Percentiles rank a stretch among this genome's conserved stretches.
Evolutionary conservation across 2,329 filamentous ascomycete species (phyloP).

Genomic region (Epichloe glyceriae): DNA sequence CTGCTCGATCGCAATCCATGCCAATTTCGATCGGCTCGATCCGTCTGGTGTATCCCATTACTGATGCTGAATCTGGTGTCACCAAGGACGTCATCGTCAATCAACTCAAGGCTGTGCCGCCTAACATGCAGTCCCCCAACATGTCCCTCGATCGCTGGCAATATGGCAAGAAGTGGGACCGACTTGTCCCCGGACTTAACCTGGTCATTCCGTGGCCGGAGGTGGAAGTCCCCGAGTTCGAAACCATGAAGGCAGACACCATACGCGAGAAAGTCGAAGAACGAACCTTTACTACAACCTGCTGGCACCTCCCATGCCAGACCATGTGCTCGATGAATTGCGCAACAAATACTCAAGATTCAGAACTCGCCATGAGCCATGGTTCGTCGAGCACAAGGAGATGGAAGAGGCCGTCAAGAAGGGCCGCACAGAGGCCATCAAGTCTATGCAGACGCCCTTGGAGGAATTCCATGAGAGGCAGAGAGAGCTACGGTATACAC

Average conservation of each 20-base stretch:
- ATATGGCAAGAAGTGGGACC: slow-evolving; percentile 31
- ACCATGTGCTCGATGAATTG: slow-evolving; percentile 70
- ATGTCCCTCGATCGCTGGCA: slow-evolving; percentile 29
- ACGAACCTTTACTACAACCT: slow-evolving; percentile 65
- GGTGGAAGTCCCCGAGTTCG: slow-evolving; percentile 31
- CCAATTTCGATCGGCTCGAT: slow-evolving; percentile 57
- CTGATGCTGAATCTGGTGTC: slow-evolving; percentile 49
- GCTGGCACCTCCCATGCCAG: slow-evolving; percentile 64
- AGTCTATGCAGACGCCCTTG: slow-evolving; percentile 40
- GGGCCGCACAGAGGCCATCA: slow-evolving; percentile 16
- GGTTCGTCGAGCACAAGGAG: slow-evolving; percentile 55
- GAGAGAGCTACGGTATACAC: slow-evolving; percentile 35
- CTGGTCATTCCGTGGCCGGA: slow-evolving; percentile 67
- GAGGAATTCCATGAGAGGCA: slow-evolving; percentile 46
- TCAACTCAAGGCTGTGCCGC: slow-evolving; percentile 44
- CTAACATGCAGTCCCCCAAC: slow-evolving; percentile 31
- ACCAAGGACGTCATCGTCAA: slow-evolving; percentile 67
- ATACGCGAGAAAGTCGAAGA: slow-evolving; percentile 62
- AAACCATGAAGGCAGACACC: slow-evolving; percentile 56
- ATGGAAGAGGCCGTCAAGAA: slow-evolving; percentile 38
- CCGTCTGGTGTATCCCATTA: slow-evolving; percentile 68
- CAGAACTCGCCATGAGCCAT: slow-evolving; percentile 65
- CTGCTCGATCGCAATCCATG: slow-evolving; percentile 18
- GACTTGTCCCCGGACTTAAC: slow-evolving; percentile 58
- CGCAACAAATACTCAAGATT: slow-evolving; percentile 72